phyloP scores from a whole-genome alignment of 345 rosid genomes.

The Lepidium africanum region DNA sequence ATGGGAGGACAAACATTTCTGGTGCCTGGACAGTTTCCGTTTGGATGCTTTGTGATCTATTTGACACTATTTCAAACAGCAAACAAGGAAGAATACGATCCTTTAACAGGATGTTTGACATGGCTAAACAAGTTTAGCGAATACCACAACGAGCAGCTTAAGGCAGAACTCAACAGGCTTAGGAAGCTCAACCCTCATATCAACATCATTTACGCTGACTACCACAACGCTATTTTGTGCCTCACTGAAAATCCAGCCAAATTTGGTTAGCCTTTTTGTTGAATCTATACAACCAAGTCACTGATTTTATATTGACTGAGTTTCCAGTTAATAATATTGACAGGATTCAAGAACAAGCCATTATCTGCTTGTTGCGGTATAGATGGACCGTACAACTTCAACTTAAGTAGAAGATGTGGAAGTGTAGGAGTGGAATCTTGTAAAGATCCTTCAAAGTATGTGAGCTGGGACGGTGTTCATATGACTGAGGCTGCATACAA shows the following conservation, averaged over 20 bases:
- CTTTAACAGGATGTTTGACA: too few relatives aligned
- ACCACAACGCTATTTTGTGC: too few relatives aligned
- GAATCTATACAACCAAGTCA: not conserved
- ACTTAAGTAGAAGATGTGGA: slow-evolving; percentile 1
- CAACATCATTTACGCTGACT: too few relatives aligned
- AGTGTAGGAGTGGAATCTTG: slow-evolving; percentile 6
- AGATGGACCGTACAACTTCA: slow-evolving; percentile 35
- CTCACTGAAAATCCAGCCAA: not conserved
- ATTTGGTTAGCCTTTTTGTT: slow-evolving; percentile 29
- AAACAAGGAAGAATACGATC: too few relatives aligned
- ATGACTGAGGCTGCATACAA: slow-evolving; percentile 27
- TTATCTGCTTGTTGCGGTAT: slow-evolving; percentile 35
- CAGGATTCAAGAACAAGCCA: slow-evolving; percentile 25
- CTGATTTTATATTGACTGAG: not conserved
- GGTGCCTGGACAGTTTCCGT: too few relatives aligned
- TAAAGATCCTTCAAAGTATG: slow-evolving; percentile 29
- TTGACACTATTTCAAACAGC: too few relatives aligned
- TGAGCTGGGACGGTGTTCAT: slow-evolving; percentile 43
- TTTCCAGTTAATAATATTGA: not conserved
- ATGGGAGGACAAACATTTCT: too few relatives aligned
- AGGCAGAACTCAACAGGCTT: too few relatives aligned
- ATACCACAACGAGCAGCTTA: too few relatives aligned
- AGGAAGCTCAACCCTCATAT: too few relatives aligned
- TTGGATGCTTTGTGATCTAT: too few relatives aligned
- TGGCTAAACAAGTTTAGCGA: too few relatives aligned